Evolutionary conservation across 2,329 filamentous ascomycete genomes (phyloP).

Genomic region (Botryotinia convoluta): DNA sequence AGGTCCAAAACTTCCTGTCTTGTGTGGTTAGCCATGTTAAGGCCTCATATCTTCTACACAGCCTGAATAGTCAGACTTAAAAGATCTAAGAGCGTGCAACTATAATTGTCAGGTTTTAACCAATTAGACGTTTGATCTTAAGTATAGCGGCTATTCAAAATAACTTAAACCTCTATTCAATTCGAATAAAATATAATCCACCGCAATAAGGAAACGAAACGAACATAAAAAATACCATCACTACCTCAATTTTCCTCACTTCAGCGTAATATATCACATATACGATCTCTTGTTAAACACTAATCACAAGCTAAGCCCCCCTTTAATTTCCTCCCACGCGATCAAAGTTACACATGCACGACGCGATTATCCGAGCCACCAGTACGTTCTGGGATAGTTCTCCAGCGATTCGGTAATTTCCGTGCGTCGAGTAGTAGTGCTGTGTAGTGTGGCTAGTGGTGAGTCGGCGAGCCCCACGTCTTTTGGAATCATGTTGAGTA

Average conservation of each 20-base stretch:
- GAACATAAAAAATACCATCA: neutral
- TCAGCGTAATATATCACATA: neutral
- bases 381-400: neutral
- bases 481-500: neutral
- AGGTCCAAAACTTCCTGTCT: neutral
- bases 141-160: neutral
- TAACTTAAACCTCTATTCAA: neutral
- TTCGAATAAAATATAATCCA: neutral
- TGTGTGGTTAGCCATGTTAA: neutral
- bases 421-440: neutral
- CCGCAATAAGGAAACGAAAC: neutral
- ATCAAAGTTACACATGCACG: neutral
- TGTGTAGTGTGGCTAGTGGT: neutral
- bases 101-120: neutral
- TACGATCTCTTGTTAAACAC: neutral
- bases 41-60: neutral
- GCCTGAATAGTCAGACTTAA: neutral
- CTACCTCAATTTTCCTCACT: neutral
- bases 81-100: neutral
- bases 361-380: neutral
- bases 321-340: neutral
- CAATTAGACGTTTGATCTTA: neutral
- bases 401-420: neutral
- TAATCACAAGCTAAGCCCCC: slow-evolving; percentile 1
- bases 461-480: neutral